Evolutionary conservation across 371 early-diverging fungal species (phyloP), one percentile per base, ranked within the genome.

Genomic region (Saksenaea vasiformis): DNA sequence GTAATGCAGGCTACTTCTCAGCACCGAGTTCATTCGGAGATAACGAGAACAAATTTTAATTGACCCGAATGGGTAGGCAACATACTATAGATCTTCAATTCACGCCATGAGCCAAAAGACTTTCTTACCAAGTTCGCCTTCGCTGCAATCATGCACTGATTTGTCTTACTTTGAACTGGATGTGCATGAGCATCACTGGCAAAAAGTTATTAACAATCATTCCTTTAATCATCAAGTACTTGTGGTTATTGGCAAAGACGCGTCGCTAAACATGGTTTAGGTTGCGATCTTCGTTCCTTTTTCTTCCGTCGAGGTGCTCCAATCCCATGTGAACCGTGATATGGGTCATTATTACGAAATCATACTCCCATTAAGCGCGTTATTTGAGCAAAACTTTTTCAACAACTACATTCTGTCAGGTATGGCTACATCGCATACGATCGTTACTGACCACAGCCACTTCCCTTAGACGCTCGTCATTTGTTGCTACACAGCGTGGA

Each of bases 171-270:
- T 78, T 28, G 72, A 74, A 37, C 34, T 78, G 27, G 60, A 71
- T 47, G 34, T 66, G n/a, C 68, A 71, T 34, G 61, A 65, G 9
- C 28, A 41, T 0, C 63, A 70, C n/a, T 72, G 70, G 70, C 63
- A 67, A 56, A 58, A 63, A 11, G 37, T 72, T 11, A 83, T 87
- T 34, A 58, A 72, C 15, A 58, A 68, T 3, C 87, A 87, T 60
- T 78, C 83, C 14, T 87, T 84, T 43, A 87, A 87, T 69, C 76
- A 80, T 60, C 69, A 70, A 56, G 84, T 85, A 79, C 67, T n/a
- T n/a, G 51, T 41, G 28, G 17, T 14, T 47, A 44, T 17, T 60
- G 15, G 22, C 39, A 36, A 44, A 53, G 26, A 15, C 24, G 26
- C 27, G 31, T 4, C 19, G 27, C 10, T 60, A 9, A 26, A 35